Evolutionary conservation across 352 stramenopile species (phyloP).

Genomic region (Phytophthora cajani): DNA sequence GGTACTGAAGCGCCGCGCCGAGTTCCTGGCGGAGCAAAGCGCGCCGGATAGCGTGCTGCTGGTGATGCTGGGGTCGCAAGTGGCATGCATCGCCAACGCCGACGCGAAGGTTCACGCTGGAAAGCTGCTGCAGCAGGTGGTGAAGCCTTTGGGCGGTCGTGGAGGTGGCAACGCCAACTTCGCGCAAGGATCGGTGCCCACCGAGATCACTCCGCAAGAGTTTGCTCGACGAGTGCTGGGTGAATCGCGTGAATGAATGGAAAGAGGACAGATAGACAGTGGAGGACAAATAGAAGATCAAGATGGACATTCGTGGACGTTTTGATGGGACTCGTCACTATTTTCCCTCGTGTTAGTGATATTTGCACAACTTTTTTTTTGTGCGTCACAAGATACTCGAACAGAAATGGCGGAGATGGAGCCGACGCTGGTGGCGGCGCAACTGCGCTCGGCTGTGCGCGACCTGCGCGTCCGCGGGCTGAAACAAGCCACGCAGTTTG

Average conservation of each 20-base stretch:
- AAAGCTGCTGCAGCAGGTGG: slow-evolving; percentile 59
- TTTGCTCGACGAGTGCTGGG: slow-evolving; percentile 26
- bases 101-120: slow-evolving; percentile 49
- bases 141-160: slow-evolving; percentile 60
- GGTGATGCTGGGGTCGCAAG: slow-evolving; percentile 54
- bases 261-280: neutral
- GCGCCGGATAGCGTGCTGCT: slow-evolving; percentile 44
- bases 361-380: neutral
- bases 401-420: slow-evolving; percentile 22
- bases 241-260: slow-evolving; percentile 9
- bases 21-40: slow-evolving; percentile 51
- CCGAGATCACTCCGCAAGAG: slow-evolving; percentile 22
- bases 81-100: slow-evolving; percentile 56
- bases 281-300: neutral
- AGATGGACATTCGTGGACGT: neutral
- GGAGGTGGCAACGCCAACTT: slow-evolving; percentile 70
- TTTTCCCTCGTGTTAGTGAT: slow-evolving; percentile 5
- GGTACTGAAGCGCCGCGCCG: slow-evolving; percentile 66
- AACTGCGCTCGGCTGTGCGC: slow-evolving; percentile 59
- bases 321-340: neutral
- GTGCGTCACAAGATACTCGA: neutral
- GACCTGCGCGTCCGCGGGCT: slow-evolving; percentile 66
- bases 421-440: slow-evolving; percentile 35
- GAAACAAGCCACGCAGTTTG: slow-evolving; percentile 75
- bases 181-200: slow-evolving; percentile 60